Conservation (phyloP, 2,329 filamentous ascomycete species). For the Myriosclerotinia scirpicola region DNA sequence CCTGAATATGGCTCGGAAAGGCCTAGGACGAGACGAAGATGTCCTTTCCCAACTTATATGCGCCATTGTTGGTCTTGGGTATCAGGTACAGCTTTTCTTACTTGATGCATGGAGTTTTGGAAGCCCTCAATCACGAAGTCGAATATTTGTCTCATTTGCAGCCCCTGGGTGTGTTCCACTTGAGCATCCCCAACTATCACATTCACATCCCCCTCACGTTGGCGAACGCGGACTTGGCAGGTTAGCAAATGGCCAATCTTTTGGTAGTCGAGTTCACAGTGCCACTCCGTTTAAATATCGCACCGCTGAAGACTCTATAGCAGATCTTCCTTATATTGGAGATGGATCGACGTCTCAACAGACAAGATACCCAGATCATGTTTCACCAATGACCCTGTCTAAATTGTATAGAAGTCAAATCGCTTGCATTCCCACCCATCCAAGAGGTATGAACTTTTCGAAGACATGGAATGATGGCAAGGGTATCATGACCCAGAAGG, state of each 20-base stretch:
- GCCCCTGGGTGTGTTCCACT: conserved; percentile 64
- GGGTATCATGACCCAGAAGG: conserved; percentile 43
- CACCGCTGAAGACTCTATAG: conserved; percentile 53
- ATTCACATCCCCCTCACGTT: conserved; percentile 54
- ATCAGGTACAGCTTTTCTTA: conserved; percentile 68
- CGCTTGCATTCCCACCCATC: conserved; percentile 58
- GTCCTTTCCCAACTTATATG: conserved; percentile 73
- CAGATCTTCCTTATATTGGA: conserved; percentile 61
- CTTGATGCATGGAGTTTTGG: conserved; percentile 70
- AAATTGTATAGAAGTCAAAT: conserved; percentile 45
- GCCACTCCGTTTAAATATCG: conserved; percentile 62
- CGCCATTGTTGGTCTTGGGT: conserved; percentile 72
- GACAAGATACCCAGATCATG: conserved; percentile 66
- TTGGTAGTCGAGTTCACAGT: conserved; percentile 52
- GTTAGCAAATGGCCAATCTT: conserved; percentile 59
- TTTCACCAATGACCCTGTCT: conserved; percentile 46
- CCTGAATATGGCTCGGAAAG: conserved; percentile 55
- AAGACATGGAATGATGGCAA: conserved; percentile 47
- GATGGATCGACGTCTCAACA: conserved; percentile 64
- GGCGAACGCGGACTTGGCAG: conserved; percentile 51
- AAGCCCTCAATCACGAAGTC: conserved; percentile 61
- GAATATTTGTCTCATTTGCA: conserved; percentile 71
- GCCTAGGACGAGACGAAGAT: conserved; percentile 53
- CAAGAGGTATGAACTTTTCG: conserved; percentile 54
- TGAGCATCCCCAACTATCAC: conserved; percentile 56